These are phyloP conservation scores for Fusarium gaditjirri DNA, from an alignment of 2,329 filamentous ascomycete genomes.

Conservation along the genomic window DNA sequence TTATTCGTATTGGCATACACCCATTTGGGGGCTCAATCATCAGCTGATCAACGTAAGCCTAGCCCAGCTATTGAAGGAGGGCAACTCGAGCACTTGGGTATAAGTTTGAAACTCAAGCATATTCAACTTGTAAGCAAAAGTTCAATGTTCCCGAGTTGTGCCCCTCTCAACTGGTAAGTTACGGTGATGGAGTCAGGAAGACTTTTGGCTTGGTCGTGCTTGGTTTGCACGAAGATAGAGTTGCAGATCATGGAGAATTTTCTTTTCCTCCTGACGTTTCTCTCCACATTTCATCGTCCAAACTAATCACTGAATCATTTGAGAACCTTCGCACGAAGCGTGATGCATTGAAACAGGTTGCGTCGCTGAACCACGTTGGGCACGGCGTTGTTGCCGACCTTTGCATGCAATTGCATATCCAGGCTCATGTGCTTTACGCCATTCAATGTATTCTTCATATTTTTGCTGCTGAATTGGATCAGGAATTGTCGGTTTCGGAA, in stretches of 20 bases:
- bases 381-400: conserved; percentile 54
- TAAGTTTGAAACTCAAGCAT: background rate
- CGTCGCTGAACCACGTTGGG: conserved; percentile 41
- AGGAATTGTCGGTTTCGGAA: conserved; percentile 55
- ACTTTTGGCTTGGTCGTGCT: background rate
- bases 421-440: conserved; percentile 60
- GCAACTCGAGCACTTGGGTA: background rate
- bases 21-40: background rate
- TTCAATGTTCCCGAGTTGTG: background rate
- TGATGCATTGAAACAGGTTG: conserved; percentile 1
- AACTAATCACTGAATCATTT: background rate
- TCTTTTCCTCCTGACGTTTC: background rate
- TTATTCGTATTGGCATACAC: no score
- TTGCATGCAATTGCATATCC: conserved; percentile 60
- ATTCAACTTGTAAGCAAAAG: background rate
- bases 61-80: background rate
- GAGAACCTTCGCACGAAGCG: background rate
- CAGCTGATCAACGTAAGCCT: background rate
- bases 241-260: background rate
- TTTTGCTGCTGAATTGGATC: conserved; percentile 56
- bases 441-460: conserved; percentile 62
- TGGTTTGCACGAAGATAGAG: background rate
- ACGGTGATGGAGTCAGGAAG: background rate
- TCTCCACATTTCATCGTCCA: background rate
- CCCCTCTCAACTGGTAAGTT: no score